Evolutionary conservation across 2,329 filamentous ascomycete species (phyloP), one percentile per base, ranked within the genome.

Genomic region (Colletotrichum karsti): DNA sequence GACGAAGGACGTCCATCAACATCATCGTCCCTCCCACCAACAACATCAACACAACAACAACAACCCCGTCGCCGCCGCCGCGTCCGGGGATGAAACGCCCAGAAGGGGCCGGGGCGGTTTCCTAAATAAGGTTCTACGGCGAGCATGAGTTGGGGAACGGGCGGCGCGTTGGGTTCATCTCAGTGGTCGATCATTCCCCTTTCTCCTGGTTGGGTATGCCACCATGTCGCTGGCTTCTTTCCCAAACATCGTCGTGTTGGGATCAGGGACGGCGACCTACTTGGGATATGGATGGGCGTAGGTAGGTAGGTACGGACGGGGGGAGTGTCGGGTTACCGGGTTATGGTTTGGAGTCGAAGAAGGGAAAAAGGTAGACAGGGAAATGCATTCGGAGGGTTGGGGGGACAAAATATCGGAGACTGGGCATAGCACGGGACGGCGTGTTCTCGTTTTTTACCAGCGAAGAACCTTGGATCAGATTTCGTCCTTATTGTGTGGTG

Each of bases 81-180:
- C n/a, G 44, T 28, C 51, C n/a, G 53, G 46, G 26, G 62, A 67
- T 62, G 67, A 72, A 63, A 67, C 72, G 20, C 71, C 74, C 42
- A 70, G 71, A 60, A 72, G 74, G 35, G 74, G 78, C 15, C 74
- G 77, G 26, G 74, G 74, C 15, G 74, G 75, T 22, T 67, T 80
- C 55, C 72, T 81, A 20, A 78, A 75, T 42, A 80, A 80, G 73
- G 77, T 80, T 70, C 79, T 80, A 48, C 73, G 78, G 56, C 74
- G 77, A 60, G 67, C 69, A 65, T 76, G 30, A n/a, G 26, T 18
- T 37, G 13, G 18, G 44, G 30, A 51, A 39, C 57, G 57, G 57
- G 44, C 57, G 44, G 51, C 51, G 35, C 30, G 46, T 51, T 10
- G 18, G 57, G 46, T 62, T 53, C 58, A 54, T 53, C 48, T 60